Evolutionary conservation across 495 filamentous ascomycete genomes (phyloP).

Genomic region (Aspergillus bridgeri): DNA sequence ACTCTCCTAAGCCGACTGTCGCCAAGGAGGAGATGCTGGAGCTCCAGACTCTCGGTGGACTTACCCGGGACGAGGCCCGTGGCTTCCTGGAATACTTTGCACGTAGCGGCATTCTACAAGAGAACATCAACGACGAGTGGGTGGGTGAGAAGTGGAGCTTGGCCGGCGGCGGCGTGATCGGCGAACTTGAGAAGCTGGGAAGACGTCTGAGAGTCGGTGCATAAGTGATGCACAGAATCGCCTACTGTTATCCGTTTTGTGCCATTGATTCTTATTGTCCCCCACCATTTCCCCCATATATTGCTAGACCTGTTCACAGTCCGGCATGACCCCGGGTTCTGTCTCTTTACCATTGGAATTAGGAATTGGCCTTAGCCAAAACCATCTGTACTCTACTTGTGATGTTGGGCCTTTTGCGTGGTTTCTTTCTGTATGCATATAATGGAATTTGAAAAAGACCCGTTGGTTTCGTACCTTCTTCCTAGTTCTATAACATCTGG

Average conservation of each 20-base stretch:
- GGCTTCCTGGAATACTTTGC: conserved; percentile 92
- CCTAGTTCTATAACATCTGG: too few species aligned
- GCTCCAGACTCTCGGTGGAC: conserved; percentile 56
- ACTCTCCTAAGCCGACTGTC: conserved; percentile 19
- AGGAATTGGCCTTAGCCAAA: not conserved
- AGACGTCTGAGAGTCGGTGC: conserved; percentile 44
- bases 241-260: conserved; percentile 5
- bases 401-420: conserved; percentile 18
- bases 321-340: not conserved
- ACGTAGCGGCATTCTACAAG: conserved; percentile 72
- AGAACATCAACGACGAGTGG: conserved; percentile 62
- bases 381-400: conserved; percentile 35
- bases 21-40: conserved; percentile 44
- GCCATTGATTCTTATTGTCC: not conserved
- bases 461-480: not conserved
- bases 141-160: conserved; percentile 85
- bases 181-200: conserved; percentile 71
- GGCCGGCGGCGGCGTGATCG: conserved; percentile 75
- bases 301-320: not conserved
- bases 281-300: not conserved
- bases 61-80: conserved; percentile 73
- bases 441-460: conserved; percentile 28
- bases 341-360: conserved; percentile 1
- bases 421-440: conserved; percentile 37
- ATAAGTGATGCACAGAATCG: conserved; percentile 15